Percentiles rank a stretch among this genome's conserved stretches.
Conservation (phyloP, 768 basidiomycete species). For the Scleroderma bovista region DNA sequence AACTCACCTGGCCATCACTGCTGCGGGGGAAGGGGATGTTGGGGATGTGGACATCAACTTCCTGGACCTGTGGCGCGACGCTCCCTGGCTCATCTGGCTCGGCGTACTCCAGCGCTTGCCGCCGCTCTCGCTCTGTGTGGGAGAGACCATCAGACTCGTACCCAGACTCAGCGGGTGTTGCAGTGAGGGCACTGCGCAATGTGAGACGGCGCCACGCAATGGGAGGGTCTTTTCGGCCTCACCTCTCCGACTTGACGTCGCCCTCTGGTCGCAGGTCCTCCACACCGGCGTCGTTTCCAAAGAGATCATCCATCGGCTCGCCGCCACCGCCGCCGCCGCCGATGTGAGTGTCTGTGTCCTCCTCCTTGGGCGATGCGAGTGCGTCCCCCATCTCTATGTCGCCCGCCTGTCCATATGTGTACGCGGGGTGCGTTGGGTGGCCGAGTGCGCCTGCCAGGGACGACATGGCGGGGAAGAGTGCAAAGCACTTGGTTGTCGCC, state of each 20-base stretch:
- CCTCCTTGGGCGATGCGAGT: constrained; percentile 4
- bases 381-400: constrained; percentile 41
- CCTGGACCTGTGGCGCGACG: constrained; percentile 48
- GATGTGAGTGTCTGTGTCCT: constrained; percentile 12
- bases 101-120: constrained; percentile 74
- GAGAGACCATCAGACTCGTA: constrained; percentile 66
- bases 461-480: constrained; percentile 47
- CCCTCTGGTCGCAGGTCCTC: constrained; percentile 26
- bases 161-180: constrained; percentile 37
- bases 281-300: constrained; percentile 70
- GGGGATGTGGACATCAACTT: constrained; percentile 76
- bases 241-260: constrained; percentile 49
- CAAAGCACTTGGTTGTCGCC: neutral
- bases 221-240: constrained; percentile 4
- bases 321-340: constrained; percentile 24
- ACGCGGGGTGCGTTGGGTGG: no score
- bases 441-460: constrained; percentile 56
- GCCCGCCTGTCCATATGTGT: constrained; percentile 15
- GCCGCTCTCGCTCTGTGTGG: constrained; percentile 47
- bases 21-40: constrained; percentile 79
- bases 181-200: constrained; percentile 31
- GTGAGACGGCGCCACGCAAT: constrained; percentile 14
- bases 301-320: constrained; percentile 72
- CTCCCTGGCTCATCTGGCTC: constrained; percentile 68
- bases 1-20: constrained; percentile 74